Percentiles rank a stretch among this genome's conserved stretches.
Evolutionary conservation across 176 grass and related monocot genomes (phyloP).

Genomic region (Oropetium thomaeum): DNA sequence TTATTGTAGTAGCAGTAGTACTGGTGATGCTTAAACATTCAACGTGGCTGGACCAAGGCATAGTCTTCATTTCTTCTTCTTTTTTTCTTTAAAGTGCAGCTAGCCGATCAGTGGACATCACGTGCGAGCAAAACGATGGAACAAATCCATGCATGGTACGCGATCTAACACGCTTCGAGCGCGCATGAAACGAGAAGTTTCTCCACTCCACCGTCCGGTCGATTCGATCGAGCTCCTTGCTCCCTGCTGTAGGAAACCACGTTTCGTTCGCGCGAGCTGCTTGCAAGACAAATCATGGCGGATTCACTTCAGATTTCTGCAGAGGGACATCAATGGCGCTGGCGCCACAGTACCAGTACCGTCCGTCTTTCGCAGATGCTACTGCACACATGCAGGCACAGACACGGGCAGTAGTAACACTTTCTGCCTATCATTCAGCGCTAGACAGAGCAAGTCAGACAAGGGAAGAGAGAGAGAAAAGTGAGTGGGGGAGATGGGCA

Average conservation of each 20-base stretch:
- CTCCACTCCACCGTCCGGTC: background rate
- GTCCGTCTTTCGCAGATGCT: background rate
- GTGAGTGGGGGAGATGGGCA: constrained; percentile 35
- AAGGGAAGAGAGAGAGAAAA: constrained; percentile 19
- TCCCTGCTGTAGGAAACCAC: too few species aligned
- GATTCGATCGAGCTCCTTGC: background rate
- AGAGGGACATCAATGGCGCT: background rate
- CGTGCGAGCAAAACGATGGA: too few species aligned
- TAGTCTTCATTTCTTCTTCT: too few species aligned
- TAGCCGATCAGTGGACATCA: too few species aligned
- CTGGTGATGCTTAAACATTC: too few species aligned
- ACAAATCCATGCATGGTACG: too few species aligned
- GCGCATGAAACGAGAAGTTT: background rate
- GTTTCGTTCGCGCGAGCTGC: too few species aligned
- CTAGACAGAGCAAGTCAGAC: constrained; percentile 32
- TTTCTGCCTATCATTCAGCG: constrained; percentile 56
- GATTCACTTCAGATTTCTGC: background rate
- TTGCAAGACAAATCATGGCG: background rate
- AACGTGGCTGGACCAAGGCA: too few species aligned
- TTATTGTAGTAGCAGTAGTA: too few species aligned
- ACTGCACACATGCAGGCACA: constrained; percentile 18
- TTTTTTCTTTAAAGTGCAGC: too few species aligned
- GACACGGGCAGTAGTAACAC: constrained; percentile 35
- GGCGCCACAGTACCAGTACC: background rate
- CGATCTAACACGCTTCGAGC: too few species aligned